A percentile compares a stretch with the other conserved stretches of the same genome.
phyloP scores from a whole-genome alignment of 2,329 filamentous ascomycete genomes.

The Colletotrichum gloeosporioides region DNA sequence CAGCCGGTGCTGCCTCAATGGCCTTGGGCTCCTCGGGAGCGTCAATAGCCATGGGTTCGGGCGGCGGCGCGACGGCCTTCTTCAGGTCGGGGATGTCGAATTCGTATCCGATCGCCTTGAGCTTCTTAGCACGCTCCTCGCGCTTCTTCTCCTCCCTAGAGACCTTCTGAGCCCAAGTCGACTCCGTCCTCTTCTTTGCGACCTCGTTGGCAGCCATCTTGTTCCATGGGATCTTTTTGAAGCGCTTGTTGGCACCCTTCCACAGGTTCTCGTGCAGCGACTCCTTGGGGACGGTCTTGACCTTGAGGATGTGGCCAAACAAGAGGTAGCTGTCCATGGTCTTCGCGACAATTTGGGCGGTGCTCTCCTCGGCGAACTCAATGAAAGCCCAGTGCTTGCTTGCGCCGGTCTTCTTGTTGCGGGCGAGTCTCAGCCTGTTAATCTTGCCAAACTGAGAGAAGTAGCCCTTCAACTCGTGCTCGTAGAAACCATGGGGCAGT shows the following conservation, averaged over 20 bases:
- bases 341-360: constrained; percentile 88
- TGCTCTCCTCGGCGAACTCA: constrained; percentile 80
- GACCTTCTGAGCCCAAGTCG: constrained; percentile 80
- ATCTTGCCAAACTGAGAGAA: constrained; percentile 93
- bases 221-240: constrained; percentile 78
- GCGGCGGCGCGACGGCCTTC: constrained; percentile 46
- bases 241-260: constrained; percentile 88
- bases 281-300: constrained; percentile 77
- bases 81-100: constrained; percentile 79
- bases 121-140: constrained; percentile 70
- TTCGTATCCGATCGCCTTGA: constrained; percentile 84
- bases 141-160: constrained; percentile 75
- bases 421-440: constrained; percentile 71
- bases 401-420: constrained; percentile 89
- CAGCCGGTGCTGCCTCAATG: constrained; percentile 33
- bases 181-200: constrained; percentile 73
- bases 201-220: constrained; percentile 81
- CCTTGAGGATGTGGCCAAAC: constrained; percentile 92
- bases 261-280: constrained; percentile 83
- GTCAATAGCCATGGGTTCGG: constrained; percentile 36
- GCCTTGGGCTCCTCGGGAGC: constrained; percentile 36
- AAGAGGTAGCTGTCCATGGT: constrained; percentile 98
- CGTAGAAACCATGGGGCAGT: constrained; percentile 93
- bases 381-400: constrained; percentile 96
- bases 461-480: constrained; percentile 92